A percentile compares a stretch with the other conserved stretches of the same genome.
phyloP scores from a whole-genome alignment of 139 green algal species.

The Closterium sp. region DNA sequence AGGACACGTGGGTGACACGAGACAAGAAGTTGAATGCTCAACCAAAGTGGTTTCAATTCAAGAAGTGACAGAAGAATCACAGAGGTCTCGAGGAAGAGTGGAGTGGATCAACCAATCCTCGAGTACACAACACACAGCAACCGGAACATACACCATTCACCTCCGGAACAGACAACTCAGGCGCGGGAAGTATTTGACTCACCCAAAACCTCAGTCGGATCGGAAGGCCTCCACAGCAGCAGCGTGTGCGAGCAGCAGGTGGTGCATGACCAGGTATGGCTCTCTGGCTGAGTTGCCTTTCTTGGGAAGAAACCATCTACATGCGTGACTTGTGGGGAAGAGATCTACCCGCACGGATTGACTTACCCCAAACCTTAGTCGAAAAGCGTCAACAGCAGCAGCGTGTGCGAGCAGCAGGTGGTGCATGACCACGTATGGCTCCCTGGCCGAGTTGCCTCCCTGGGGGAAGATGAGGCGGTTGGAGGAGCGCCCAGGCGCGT shows the following conservation, averaged over 20 bases:
- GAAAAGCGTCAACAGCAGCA: slow-evolving; percentile 51
- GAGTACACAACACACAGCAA: no score
- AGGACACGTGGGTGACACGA: not conserved
- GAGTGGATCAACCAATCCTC: no score
- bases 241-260: slow-evolving; percentile 58
- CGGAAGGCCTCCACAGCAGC: slow-evolving; percentile 52
- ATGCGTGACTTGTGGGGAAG: no score
- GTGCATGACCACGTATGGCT: slow-evolving; percentile 53
- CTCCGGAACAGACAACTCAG: no score
- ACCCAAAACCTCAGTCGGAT: slow-evolving; percentile 44
- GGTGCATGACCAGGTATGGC: slow-evolving; percentile 51
- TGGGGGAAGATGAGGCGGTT: not conserved
- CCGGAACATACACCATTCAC: no score
- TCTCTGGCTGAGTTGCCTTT: slow-evolving; percentile 19
- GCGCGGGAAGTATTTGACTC: no score
- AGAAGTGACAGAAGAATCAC: no score
- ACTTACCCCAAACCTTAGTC: slow-evolving; percentile 37
- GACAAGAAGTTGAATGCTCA: no score
- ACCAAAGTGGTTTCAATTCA: no score
- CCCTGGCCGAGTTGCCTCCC: slow-evolving; percentile 11
- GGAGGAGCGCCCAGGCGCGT: slow-evolving; percentile 20
- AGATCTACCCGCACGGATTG: no score
- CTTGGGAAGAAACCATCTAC: no score
- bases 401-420: slow-evolving; percentile 58
- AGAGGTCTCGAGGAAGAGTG: no score